Evolutionary conservation across 2,329 filamentous ascomycete species (phyloP).

Genomic region (Trichoderma hamatum): DNA sequence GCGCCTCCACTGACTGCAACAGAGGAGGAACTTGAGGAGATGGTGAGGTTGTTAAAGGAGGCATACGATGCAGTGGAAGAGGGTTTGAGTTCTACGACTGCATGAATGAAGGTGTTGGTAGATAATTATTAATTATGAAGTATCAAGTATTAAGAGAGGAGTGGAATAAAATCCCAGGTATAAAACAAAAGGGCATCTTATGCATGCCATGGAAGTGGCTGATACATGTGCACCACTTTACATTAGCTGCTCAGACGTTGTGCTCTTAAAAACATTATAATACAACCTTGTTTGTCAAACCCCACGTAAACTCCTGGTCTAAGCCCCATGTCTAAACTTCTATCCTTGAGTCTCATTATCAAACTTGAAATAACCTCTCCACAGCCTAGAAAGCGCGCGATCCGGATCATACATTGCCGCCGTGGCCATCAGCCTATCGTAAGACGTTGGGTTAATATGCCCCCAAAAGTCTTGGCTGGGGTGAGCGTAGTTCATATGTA

Average conservation of each 20-base stretch:
- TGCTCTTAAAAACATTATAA: too few relatives aligned
- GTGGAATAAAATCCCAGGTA: too few relatives aligned
- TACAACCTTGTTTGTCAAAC: too few relatives aligned
- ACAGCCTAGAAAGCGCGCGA: constrained; percentile 33
- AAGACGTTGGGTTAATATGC: constrained; percentile 43
- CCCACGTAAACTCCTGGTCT: too few relatives aligned
- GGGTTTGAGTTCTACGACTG: not conserved
- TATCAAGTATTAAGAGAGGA: too few relatives aligned
- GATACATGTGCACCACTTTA: too few relatives aligned
- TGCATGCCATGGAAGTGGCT: too few relatives aligned
- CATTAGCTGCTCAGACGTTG: too few relatives aligned
- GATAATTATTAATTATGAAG: too few relatives aligned
- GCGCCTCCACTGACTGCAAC: constrained; percentile 70
- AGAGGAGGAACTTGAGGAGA: constrained; percentile 30
- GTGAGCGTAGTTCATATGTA: constrained; percentile 44
- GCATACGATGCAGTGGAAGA: constrained; percentile 26
- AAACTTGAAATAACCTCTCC: constrained; percentile 34
- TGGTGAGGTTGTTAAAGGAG: constrained; percentile 27
- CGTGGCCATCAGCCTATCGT: constrained; percentile 33
- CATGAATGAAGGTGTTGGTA: not conserved
- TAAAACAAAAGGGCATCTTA: too few relatives aligned
- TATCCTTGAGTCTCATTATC: not conserved
- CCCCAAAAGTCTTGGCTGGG: constrained; percentile 43
- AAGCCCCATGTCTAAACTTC: too few relatives aligned
- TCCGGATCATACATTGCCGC: constrained; percentile 37